Base-by-base conservation (phyloP, 1,284 basidiomycete species). In the Microbotryum intermedium region DNA sequence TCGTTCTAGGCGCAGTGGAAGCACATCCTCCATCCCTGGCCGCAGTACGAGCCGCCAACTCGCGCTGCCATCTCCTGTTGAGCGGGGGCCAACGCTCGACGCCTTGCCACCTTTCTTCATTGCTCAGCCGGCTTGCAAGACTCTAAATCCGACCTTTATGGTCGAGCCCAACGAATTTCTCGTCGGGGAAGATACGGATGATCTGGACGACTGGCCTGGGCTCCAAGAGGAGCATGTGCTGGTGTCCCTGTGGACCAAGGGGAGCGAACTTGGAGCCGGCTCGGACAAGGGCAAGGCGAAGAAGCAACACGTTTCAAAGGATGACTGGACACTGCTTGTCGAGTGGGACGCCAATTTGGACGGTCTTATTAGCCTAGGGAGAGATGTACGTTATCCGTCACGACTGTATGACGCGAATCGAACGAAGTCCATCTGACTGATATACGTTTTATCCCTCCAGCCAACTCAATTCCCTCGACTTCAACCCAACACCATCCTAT, bases 81-180 rank as follows among this genome's bases (percentile, higher is more conserved):
- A 13, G 29, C 2, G 44, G 23, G 42, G 18, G 8, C 42, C 42
- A 25, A 4, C 43, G 26, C 39, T 20, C 20, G 20, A 28, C 43
- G 46, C 26, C 3, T 29, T 21, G 2, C 29, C 76, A 2, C 84
- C 84, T 1, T 79, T 84, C 70, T 89, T 84, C 72, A 78, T 87
- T 26, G 89, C 88, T 2, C 76, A 80, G 0, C 78, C 85, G 53
- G 85, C 87, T 68, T 77, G 77, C 46, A 83, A 86, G 7, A 87
- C 87, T 1, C 88, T 84, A 6, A 88, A 88, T 71, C 88, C 88
- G 0, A 73, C 75, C n/a, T 90, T 88, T 67, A 30, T 55, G 2
- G 47, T 72, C 29, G 67, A 70, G 20, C 57, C 51, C 9, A 47
- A 48, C 4, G 57, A 56, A 4, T 64, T 68, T 16, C 50, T 71